phyloP scores from a whole-genome alignment of 148 eudicot genomes.

The Limonium bicolor region DNA sequence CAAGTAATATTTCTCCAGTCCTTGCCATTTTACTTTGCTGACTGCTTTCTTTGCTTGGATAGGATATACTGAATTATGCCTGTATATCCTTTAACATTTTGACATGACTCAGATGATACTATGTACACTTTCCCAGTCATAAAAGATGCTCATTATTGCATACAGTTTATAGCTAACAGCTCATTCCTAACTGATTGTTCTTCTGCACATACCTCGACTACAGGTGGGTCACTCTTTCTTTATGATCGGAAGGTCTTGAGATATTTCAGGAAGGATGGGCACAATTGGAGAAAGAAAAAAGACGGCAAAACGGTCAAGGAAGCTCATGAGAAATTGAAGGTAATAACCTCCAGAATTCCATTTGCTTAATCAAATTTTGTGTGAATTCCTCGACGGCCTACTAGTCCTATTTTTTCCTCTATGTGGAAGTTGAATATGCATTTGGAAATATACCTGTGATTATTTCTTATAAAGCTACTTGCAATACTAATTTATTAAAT shows the following conservation, averaged over 20 bases:
- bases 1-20: slow-evolving; percentile 16
- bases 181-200: neutral
- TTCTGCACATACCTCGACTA: neutral
- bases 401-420: neutral
- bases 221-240: slow-evolving; percentile 76
- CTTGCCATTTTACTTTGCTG: neutral
- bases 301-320: slow-evolving; percentile 85
- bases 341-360: slow-evolving; percentile 8
- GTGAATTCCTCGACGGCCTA: neutral
- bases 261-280: slow-evolving; percentile 85
- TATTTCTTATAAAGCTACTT: neutral
- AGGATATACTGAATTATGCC: neutral
- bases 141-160: neutral
- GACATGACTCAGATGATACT: neutral
- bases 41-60: neutral
- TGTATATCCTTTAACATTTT: neutral
- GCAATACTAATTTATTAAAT: neutral
- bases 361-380: neutral
- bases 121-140: neutral
- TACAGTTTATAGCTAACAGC: neutral
- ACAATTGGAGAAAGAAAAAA: slow-evolving; percentile 84
- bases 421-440: neutral
- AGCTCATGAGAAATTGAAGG: slow-evolving; percentile 92
- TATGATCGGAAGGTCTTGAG: slow-evolving; percentile 88
- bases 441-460: neutral